Evolutionary conservation across 106 monocot genomes (phyloP).

Genomic region (Xerophyta viscosa): DNA sequence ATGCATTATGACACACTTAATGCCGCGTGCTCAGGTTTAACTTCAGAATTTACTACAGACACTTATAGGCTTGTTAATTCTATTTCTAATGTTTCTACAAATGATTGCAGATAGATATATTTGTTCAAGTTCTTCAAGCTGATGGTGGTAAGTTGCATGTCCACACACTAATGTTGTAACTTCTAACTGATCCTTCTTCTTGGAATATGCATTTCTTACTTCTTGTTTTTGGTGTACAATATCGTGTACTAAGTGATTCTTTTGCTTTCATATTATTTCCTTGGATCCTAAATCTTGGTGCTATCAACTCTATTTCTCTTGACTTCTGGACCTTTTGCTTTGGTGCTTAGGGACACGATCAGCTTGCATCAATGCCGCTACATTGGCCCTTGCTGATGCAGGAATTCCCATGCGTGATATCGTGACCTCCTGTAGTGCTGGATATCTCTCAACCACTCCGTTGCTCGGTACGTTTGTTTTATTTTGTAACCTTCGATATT

Average conservation of each 20-base stretch:
- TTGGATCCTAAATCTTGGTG: no score
- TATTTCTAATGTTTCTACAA: neutral
- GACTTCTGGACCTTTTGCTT: neutral
- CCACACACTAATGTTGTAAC: no score
- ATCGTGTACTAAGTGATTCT: no score
- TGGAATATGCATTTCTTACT: no score
- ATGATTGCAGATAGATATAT: conserved; percentile 66
- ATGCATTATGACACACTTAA: conserved; percentile 58
- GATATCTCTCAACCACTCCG: conserved; percentile 75
- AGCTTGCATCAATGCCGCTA: conserved; percentile 98
- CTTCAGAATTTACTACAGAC: neutral
- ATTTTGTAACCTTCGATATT: neutral
- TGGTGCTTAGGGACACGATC: conserved; percentile 67
- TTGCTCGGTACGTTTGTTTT: conserved; percentile 77
- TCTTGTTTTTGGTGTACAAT: no score
- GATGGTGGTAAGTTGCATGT: conserved; percentile 88
- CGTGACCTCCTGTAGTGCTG: conserved; percentile 84
- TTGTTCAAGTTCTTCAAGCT: conserved; percentile 95
- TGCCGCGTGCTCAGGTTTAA: conserved; percentile 73
- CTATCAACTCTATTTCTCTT: neutral
- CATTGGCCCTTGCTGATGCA: conserved; percentile 93
- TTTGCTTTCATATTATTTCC: no score
- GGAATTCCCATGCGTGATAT: conserved; percentile 95
- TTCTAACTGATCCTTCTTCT: no score
- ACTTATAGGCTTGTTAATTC: neutral